These are phyloP conservation scores for Novymonas esmeraldas DNA, from an alignment of 208 protist species.

Conservation along the genomic window DNA sequence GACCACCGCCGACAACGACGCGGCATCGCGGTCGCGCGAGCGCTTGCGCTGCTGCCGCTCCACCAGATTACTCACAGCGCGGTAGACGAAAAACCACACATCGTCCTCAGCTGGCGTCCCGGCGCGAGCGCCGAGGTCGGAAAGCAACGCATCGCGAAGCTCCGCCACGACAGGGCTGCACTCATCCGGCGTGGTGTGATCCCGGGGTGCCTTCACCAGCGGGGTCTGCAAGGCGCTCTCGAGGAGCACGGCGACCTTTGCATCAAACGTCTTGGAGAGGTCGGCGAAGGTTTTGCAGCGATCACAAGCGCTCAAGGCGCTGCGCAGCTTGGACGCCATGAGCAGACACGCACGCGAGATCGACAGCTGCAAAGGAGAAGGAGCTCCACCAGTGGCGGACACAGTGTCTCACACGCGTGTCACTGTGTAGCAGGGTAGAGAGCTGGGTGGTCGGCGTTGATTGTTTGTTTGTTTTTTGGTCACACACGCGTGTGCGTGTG, in stretches of 20 bases:
- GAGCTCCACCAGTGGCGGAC: not conserved
- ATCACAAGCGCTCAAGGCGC: constrained; percentile 40
- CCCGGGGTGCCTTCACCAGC: constrained; percentile 50
- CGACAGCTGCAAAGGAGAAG: not conserved
- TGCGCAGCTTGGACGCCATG: constrained; percentile 43
- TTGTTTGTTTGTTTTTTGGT: not conserved
- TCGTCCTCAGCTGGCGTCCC: constrained; percentile 49
- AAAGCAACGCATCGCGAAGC: constrained; percentile 51
- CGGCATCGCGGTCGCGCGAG: constrained; percentile 32
- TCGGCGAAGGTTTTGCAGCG: constrained; percentile 30
- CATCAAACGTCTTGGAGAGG: constrained; percentile 29
- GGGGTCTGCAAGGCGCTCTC: constrained; percentile 46
- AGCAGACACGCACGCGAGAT: too few relatives aligned
- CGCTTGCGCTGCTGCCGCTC: constrained; percentile 57
- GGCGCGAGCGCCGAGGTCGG: constrained; percentile 16
- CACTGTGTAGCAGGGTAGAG: not conserved
- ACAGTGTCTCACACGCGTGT: not conserved
- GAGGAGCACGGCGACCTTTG: constrained; percentile 42
- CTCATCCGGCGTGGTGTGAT: constrained; percentile 70
- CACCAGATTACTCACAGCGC: constrained; percentile 45
- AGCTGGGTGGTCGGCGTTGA: not conserved
- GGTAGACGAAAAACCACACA: constrained; percentile 80
- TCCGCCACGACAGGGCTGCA: constrained; percentile 56
- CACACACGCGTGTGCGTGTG: not conserved
- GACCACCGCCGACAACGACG: constrained; percentile 31